These are phyloP conservation scores for Eremothecium gossypii DNA, from an alignment of 1,139 yeast species.

Conservation along the genomic window DNA sequence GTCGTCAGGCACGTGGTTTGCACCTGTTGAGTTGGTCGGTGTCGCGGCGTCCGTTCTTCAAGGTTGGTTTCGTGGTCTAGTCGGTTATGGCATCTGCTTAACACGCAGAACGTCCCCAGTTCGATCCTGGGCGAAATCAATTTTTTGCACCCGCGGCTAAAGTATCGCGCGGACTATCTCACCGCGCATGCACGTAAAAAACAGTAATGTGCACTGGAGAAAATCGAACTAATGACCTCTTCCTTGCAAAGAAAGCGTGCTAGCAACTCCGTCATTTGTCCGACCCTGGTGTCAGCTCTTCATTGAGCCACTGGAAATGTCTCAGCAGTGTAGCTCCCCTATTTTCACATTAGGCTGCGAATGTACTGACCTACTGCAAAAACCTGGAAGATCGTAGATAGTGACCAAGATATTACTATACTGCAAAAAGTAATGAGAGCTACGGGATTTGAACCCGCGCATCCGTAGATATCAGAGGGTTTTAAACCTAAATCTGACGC, in stretches of 20 bases:
- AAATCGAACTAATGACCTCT: constrained; percentile 31
- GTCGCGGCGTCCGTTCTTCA: no score
- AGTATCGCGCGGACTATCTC: no score
- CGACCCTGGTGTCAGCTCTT: constrained; percentile 8
- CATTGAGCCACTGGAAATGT: no score
- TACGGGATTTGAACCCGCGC: constrained; percentile 25
- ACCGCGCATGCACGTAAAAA: no score
- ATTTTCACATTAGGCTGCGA: no score
- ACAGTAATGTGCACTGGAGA: constrained; percentile 17
- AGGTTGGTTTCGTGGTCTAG: constrained; percentile 78
- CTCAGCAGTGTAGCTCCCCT: no score
- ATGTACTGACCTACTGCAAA: no score
- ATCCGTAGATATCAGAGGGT: constrained; percentile 23
- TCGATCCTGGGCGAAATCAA: constrained; percentile 99
- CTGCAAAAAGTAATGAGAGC: constrained; percentile 17
- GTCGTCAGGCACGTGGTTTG: no score
- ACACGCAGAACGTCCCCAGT: constrained; percentile 99
- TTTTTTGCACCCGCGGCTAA: no score
- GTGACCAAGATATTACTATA: no score
- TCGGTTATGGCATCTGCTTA: constrained; percentile 99
- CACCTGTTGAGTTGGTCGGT: no score
- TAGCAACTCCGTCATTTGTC: constrained; percentile 32
- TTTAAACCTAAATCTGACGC: constrained; percentile 36
- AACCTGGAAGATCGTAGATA: no score
- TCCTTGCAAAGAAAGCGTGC: constrained; percentile 31